Evolutionary conservation across 345 rosid genomes (phyloP).

Genomic region (Brassica carinata): DNA sequence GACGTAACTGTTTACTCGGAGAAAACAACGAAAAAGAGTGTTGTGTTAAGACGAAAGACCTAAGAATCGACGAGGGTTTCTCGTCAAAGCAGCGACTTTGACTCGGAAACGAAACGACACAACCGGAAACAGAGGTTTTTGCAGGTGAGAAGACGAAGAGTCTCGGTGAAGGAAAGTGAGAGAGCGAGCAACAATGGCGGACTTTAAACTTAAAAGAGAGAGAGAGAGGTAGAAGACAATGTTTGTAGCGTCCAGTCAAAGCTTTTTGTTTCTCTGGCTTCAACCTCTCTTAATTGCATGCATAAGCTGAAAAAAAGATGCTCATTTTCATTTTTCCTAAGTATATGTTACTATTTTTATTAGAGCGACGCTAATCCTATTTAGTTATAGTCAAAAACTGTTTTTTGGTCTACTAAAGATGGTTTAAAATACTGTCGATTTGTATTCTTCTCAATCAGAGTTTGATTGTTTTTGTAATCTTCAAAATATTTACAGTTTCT

Average conservation of each 20-base stretch:
- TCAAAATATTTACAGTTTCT: no score
- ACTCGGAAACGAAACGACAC: background rate
- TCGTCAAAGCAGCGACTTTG: background rate
- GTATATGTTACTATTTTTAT: no score
- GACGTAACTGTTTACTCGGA: background rate
- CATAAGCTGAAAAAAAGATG: no score
- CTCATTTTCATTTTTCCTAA: no score
- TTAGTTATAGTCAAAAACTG: no score
- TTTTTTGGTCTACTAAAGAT: no score
- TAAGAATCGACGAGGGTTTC: constrained; percentile 21
- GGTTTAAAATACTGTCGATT: no score
- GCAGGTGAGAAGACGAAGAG: constrained; percentile 6
- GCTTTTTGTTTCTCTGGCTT: background rate
- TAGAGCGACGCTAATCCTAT: no score
- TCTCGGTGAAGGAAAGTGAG: constrained; percentile 14
- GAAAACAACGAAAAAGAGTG: background rate
- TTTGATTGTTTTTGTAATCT: no score
- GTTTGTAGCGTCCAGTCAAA: background rate
- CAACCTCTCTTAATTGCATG: no score
- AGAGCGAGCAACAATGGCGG: constrained; percentile 25
- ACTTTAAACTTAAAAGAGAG: background rate
- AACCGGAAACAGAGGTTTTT: constrained; percentile 2
- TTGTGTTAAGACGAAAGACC: constrained; percentile 22
- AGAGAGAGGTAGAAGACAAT: background rate
- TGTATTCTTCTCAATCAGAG: no score